phyloP scores from a whole-genome alignment of 768 basidiomycete species.

The Hygrocybe coccinea region DNA sequence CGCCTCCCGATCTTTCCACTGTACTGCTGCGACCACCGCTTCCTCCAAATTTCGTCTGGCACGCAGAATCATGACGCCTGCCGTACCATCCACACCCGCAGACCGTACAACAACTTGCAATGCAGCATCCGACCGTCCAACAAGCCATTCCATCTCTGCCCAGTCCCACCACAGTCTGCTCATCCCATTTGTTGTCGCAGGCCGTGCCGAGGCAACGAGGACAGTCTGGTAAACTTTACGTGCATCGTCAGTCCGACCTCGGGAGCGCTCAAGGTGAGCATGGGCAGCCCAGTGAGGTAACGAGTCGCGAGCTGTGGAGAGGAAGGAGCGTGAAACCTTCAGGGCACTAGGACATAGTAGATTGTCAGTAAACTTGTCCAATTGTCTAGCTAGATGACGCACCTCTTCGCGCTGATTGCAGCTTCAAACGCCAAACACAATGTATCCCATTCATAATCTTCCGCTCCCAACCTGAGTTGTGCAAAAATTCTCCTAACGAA shows the following conservation, averaged over 20 bases:
- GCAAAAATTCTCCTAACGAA: slow-evolving; percentile 57
- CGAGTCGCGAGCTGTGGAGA: slow-evolving; percentile 54
- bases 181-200: slow-evolving; percentile 31
- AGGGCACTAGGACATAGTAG: slow-evolving; percentile 46
- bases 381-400: slow-evolving; percentile 12
- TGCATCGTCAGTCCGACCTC: slow-evolving; percentile 61
- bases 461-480: slow-evolving; percentile 45
- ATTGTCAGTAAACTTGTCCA: neutral
- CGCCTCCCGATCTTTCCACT: slow-evolving; percentile 55
- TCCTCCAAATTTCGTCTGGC: slow-evolving; percentile 63
- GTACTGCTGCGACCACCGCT: slow-evolving; percentile 20
- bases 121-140: slow-evolving; percentile 45
- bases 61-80: slow-evolving; percentile 54
- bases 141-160: slow-evolving; percentile 81
- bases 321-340: slow-evolving; percentile 60
- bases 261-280: slow-evolving; percentile 64
- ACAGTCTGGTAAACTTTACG: slow-evolving; percentile 74
- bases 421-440: slow-evolving; percentile 66
- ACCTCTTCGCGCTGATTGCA: slow-evolving; percentile 55
- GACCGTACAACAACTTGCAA: slow-evolving; percentile 51
- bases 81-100: slow-evolving; percentile 47
- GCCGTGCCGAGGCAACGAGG: slow-evolving; percentile 43
- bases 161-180: slow-evolving; percentile 73
- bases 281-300: slow-evolving; percentile 69
- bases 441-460: slow-evolving; percentile 61